phyloP scores from a whole-genome alignment of 306 rosid genomes.

The Nissolia schottii region DNA sequence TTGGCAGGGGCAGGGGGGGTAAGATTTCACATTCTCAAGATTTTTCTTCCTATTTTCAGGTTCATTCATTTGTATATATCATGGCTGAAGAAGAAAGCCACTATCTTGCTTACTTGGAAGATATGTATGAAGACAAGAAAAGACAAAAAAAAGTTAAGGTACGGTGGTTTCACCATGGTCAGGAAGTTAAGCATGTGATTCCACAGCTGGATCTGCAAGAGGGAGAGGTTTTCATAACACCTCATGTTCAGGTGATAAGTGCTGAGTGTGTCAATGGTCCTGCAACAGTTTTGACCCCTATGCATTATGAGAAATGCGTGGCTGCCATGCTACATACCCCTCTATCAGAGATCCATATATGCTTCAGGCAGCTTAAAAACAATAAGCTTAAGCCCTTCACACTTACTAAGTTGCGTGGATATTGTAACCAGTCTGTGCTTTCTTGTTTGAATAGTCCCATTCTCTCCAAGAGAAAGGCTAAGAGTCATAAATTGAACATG shows the following conservation, averaged over 20 bases:
- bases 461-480: constrained; percentile 40
- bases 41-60: constrained; percentile 44
- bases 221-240: constrained; percentile 77
- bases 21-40: constrained; percentile 9
- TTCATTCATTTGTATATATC: constrained; percentile 71
- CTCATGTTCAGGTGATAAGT: constrained; percentile 78
- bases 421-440: constrained; percentile 58
- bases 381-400: constrained; percentile 61
- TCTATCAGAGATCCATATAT: constrained; percentile 49
- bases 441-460: constrained; percentile 37
- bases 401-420: constrained; percentile 64
- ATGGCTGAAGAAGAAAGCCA: constrained; percentile 65
- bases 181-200: constrained; percentile 52
- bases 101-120: constrained; percentile 85
- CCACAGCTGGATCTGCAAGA: constrained; percentile 58
- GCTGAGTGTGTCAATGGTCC: constrained; percentile 78
- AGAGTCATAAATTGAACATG: constrained; percentile 18
- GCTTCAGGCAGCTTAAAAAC: constrained; percentile 66
- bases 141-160: constrained; percentile 70
- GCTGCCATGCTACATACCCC: constrained; percentile 29
- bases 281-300: constrained; percentile 73
- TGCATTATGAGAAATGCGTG: constrained; percentile 61
- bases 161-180: constrained; percentile 71
- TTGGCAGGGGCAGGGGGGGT: neutral
- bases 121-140: constrained; percentile 83